Evolutionary conservation across 768 basidiomycete genomes (phyloP), one percentile per base, ranked within the genome.

Genomic region (Chalciporus pseudorubinellus): DNA sequence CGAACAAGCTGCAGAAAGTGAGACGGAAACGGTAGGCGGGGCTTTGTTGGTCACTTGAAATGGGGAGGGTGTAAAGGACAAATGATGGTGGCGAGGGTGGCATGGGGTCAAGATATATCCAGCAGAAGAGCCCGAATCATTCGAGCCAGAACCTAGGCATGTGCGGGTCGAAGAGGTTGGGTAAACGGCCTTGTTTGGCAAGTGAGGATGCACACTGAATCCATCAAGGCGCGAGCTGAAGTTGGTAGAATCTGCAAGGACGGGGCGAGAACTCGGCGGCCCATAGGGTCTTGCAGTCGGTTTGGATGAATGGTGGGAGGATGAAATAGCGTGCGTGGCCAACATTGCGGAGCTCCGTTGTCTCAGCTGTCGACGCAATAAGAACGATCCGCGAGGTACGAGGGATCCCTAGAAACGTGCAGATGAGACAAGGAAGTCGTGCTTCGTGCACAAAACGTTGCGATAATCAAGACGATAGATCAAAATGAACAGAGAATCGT

Each of bases 21-120:
- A 74, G 40, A 74, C 59, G 6, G 68, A 74, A 21, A 74, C 67
- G 1, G 73, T 74, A 6, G 73, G 70, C 4, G 65, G 64, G 10
- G 72, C 72, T 47, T 74, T 74, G 50, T 41, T 55, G n/a, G 64
- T 49, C 38, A 59, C 52, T 0, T 41, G 50, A 44, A 62, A 71
- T 18, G 51, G 56, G n/a, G 61, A 59, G 18, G 51, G 33, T 8
- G 52, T 21, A 22, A 50, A 29, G 10, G 54, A 44, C 12, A 44
- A 33, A 43, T 45, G 34, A 29, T 49, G 51, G 14, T 49, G 42
- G 18, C 51, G 63, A 47, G 58, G 21, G 21, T 56, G 40, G 4
- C 6, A 21, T 1, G 45, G 31, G 28, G 41, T 26, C 8, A 49
- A 21, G 31, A 22, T 22, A 29, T 49, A 48, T 12, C 34, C 53